These are phyloP conservation scores for Medicago ruthenica DNA, from an alignment of 306 rosid species.

Conservation along the genomic window DNA sequence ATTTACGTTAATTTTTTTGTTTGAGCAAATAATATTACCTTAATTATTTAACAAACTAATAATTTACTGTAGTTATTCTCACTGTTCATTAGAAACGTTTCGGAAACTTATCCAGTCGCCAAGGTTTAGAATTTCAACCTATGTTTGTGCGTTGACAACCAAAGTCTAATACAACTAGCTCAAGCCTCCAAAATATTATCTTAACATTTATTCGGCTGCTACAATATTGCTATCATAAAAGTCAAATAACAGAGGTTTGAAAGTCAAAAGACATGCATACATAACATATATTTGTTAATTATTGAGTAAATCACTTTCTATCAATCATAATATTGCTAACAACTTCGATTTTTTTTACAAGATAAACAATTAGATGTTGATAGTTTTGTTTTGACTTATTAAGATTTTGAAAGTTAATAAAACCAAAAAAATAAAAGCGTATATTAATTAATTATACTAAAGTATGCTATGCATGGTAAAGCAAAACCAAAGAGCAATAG, in stretches of 20 bases:
- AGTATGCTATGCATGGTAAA: background rate
- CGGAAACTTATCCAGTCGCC: background rate
- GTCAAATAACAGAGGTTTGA: slow-evolving; percentile 15
- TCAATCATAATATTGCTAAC: slow-evolving; percentile 29
- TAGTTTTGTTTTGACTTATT: background rate
- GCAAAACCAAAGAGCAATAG: slow-evolving; percentile 5
- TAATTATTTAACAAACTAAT: too few species aligned
- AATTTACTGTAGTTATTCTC: too few species aligned
- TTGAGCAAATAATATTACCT: too few species aligned
- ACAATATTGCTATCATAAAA: background rate
- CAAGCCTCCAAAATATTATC: slow-evolving; percentile 18
- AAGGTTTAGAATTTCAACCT: background rate
- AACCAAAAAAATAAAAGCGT: background rate
- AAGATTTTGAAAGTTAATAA: background rate
- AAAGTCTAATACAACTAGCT: slow-evolving; percentile 32
- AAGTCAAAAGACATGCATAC: slow-evolving; percentile 29
- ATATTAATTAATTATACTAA: background rate
- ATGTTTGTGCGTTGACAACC: slow-evolving; percentile 33
- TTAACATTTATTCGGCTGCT: slow-evolving; percentile 38
- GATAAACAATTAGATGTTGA: background rate
- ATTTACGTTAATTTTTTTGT: too few species aligned
- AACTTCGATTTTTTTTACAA: background rate
- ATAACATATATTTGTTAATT: too few species aligned
- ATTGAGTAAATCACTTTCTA: background rate
- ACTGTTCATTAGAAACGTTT: too few species aligned